Evolutionary conservation across 1,139 yeast genomes (phyloP), one percentile per base, ranked within the genome.

Genomic region (Pneumocystis oryctolagi): DNA sequence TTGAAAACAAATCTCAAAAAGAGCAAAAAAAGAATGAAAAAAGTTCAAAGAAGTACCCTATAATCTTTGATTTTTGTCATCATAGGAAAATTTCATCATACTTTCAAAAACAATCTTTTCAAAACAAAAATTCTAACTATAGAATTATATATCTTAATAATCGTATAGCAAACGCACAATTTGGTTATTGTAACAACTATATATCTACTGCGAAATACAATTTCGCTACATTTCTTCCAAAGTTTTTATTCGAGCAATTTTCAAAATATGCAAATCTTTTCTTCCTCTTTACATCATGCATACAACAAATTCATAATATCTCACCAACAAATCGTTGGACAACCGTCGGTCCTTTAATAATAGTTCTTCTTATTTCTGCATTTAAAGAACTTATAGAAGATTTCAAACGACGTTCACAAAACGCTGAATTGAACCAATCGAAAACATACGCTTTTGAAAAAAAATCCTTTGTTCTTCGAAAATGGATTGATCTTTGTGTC

Each of bases 181-280:
- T 78, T 65, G 80, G 84, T 1, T 92, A 81, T 75, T 79, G 80
- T 67, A 92, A 86, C 66, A 94, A 94, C 72, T 90, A 90, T 72
- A 85, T 94, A 68, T 87, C 96, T 59, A 94, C 99, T 3, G 90
- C 98, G n/a, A 94, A 94, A 74, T 94, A 94, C 77, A 94, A 92
- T 73, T 75, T 84, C 66, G 96, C 95, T 37, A 94, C 98, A 0
- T 94, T 94, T 72, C 68, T 94, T 63, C 98, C 98, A 20, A 94
- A 94, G 73, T 94, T 94, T 72, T 75, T 94, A 67, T 89, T 90
- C 71, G 98, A 94, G 75, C 98, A 94, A 74, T 94, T 94, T 74
- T 87, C 97, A 67, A 94, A 92, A 73, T 94, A 94, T 73, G 97
- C 99, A 34, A 94, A 94, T 72, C 78, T 94, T 73, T 94, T 94